phyloP scores from a whole-genome alignment of 2,329 filamentous ascomycete genomes.

The Emmonsia crescens region DNA sequence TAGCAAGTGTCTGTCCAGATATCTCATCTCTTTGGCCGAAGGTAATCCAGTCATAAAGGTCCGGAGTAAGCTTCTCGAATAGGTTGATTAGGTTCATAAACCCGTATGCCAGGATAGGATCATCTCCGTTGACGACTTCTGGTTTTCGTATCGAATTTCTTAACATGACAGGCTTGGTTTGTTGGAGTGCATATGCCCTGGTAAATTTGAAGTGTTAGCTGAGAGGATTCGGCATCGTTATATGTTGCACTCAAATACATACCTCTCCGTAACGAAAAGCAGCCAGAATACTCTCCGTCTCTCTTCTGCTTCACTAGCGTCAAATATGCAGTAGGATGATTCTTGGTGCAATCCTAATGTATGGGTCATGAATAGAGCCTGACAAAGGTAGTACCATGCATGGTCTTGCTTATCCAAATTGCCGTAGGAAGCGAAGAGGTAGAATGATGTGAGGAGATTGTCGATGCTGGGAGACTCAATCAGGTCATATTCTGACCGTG shows the following conservation, averaged over 20 bases:
- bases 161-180: constrained; percentile 58
- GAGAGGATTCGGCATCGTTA: neutral
- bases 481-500: constrained; percentile 31
- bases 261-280: constrained; percentile 61
- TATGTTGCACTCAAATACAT: constrained; percentile 14
- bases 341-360: constrained; percentile 35
- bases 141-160: constrained; percentile 54
- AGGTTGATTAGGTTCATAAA: constrained; percentile 32
- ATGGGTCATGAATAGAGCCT: constrained; percentile 57
- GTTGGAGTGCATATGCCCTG: constrained; percentile 61
- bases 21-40: constrained; percentile 24
- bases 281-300: constrained; percentile 63
- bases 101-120: constrained; percentile 30
- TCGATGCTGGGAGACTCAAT: constrained; percentile 32
- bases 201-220: constrained; percentile 1
- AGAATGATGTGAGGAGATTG: constrained; percentile 58
- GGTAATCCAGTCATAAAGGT: constrained; percentile 30
- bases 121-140: constrained; percentile 52
- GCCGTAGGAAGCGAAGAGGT: constrained; percentile 63
- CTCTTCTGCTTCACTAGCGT: constrained; percentile 48
- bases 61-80: constrained; percentile 29
- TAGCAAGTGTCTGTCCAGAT: constrained; percentile 21
- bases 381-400: constrained; percentile 69
- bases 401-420: constrained; percentile 62
- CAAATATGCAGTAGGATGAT: constrained; percentile 38